These are phyloP conservation scores for Mortierella sp. DNA, from an alignment of 371 early-diverging fungal genomes.

Conservation along the genomic window DNA sequence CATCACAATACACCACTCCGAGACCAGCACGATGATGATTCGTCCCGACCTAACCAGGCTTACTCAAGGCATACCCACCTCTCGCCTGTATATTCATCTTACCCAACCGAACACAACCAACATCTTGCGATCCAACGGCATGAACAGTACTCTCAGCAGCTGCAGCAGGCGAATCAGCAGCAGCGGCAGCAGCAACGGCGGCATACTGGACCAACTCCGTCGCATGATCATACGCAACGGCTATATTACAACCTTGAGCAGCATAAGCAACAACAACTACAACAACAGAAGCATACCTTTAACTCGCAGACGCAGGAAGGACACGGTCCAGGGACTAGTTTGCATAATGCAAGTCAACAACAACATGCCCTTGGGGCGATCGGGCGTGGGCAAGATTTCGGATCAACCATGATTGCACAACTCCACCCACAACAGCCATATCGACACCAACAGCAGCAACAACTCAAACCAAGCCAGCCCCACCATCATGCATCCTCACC, in stretches of 20 bases:
- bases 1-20: neutral
- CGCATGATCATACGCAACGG: neutral
- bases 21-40: constrained; percentile 13
- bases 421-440: neutral
- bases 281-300: neutral
- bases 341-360: neutral
- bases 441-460: constrained; percentile 7
- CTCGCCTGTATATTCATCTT: neutral
- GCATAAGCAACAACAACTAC: constrained; percentile 1
- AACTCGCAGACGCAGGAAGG: neutral
- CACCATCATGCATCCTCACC: constrained; percentile 8
- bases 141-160: constrained; percentile 5
- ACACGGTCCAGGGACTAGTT: constrained; percentile 2
- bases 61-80: neutral
- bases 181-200: neutral
- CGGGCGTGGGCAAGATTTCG: constrained; percentile 12
- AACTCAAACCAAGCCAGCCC: neutral
- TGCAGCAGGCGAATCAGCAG: constrained; percentile 1
- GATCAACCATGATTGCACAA: neutral
- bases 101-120: neutral
- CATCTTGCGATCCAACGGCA: neutral
- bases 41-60: constrained; percentile 12
- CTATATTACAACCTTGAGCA: neutral
- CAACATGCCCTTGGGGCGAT: constrained; percentile 2
- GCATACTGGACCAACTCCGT: neutral